These are phyloP conservation scores for Pythium aristosporum DNA, from an alignment of 352 stramenopile species.

Conservation along the genomic window DNA sequence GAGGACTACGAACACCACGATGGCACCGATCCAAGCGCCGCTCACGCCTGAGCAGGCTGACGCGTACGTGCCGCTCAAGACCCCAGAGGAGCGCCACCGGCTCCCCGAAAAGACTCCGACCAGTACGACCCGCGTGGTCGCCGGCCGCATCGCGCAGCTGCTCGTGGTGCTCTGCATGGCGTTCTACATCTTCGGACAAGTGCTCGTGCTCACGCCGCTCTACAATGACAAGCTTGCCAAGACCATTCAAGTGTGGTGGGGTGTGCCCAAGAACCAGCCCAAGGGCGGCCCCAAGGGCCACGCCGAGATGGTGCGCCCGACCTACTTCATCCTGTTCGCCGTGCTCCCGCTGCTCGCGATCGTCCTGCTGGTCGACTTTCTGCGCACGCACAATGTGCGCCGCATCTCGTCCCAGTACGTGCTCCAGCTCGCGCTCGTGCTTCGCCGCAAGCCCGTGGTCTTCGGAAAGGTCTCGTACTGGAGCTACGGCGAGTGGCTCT, in stretches of 20 bases:
- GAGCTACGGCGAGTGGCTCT: slow-evolving; percentile 44
- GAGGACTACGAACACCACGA: not conserved
- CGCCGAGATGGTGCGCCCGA: slow-evolving; percentile 52
- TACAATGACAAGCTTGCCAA: slow-evolving; percentile 23
- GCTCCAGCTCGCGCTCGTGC: slow-evolving; percentile 29
- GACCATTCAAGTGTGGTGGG: slow-evolving; percentile 32
- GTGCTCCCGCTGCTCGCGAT: slow-evolving; percentile 40
- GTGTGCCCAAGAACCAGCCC: slow-evolving; percentile 18
- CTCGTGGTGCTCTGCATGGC: slow-evolving; percentile 19
- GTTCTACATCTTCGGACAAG: slow-evolving; percentile 34
- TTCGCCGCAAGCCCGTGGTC: slow-evolving; percentile 44
- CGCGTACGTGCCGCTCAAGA: slow-evolving; percentile 18
- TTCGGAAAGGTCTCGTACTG: slow-evolving; percentile 30
- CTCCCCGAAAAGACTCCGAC: not conserved
- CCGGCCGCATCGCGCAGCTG: not conserved
- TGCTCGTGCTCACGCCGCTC: slow-evolving; percentile 27
- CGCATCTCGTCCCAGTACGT: slow-evolving; percentile 34
- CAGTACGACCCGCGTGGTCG: not conserved
- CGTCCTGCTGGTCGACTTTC: slow-evolving; percentile 39
- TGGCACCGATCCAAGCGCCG: slow-evolving; percentile 14
- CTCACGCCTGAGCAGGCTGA: slow-evolving; percentile 10
- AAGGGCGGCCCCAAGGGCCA: slow-evolving; percentile 24
- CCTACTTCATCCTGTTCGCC: slow-evolving; percentile 46
- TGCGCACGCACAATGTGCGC: slow-evolving; percentile 39
- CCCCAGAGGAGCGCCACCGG: not conserved